Evolutionary conservation across 306 rosid species (phyloP).

Genomic region (Vicia sativa): DNA sequence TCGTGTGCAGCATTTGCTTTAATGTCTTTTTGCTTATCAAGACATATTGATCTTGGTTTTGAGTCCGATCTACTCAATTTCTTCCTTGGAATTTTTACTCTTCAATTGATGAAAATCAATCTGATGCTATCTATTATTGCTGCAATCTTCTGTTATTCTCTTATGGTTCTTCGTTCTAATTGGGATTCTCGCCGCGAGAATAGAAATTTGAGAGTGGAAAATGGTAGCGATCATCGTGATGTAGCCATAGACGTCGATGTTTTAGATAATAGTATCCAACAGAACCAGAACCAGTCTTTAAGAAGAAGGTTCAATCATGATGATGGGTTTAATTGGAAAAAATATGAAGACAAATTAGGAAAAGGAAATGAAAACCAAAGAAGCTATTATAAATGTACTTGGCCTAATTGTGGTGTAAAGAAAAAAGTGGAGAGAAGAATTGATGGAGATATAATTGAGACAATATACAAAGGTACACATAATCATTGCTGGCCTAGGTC

Average conservation of each 20-base stretch:
- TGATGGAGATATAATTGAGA: slow-evolving; percentile 44
- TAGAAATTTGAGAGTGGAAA: background rate
- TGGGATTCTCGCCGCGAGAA: background rate
- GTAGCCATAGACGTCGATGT: slow-evolving; percentile 27
- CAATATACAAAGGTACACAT: no score
- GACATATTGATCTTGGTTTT: slow-evolving; percentile 35
- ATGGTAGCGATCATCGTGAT: background rate
- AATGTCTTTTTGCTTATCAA: slow-evolving; percentile 40
- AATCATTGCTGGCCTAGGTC: no score
- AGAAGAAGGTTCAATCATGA: slow-evolving; percentile 48
- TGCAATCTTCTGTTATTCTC: slow-evolving; percentile 20
- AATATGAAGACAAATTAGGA: slow-evolving; percentile 66
- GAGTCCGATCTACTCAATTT: slow-evolving; percentile 38
- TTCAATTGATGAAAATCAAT: slow-evolving; percentile 38
- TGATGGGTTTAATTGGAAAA: slow-evolving; percentile 85
- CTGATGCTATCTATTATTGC: slow-evolving; percentile 25
- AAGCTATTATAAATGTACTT: slow-evolving; percentile 75
- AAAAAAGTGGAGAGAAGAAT: slow-evolving; percentile 66
- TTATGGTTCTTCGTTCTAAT: slow-evolving; percentile 27
- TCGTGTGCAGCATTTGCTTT: slow-evolving; percentile 29
- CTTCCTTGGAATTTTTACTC: slow-evolving; percentile 38
- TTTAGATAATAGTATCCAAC: background rate
- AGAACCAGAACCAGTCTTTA: background rate
- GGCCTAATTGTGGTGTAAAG: slow-evolving; percentile 64
- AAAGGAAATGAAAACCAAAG: slow-evolving; percentile 69